Conservation (phyloP, 495 filamentous ascomycete genomes). For the Penicillium tannophilum region DNA sequence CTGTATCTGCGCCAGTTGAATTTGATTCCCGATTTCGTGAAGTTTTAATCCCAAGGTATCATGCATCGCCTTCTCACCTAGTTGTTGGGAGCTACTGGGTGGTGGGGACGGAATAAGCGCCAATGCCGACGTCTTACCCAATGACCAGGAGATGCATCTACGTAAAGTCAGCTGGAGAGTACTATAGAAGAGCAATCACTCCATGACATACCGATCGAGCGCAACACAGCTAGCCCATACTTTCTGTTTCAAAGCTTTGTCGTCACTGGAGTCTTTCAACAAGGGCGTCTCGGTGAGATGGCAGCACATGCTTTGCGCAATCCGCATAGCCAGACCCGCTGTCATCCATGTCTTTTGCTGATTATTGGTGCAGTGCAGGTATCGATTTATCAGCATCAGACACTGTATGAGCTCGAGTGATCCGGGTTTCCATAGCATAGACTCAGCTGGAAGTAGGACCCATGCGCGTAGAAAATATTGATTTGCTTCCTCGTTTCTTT, state of each 20-base stretch:
- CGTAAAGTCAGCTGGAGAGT: conserved; percentile 4
- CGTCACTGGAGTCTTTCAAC: conserved; percentile 6
- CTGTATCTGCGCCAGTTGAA: conserved; percentile 27
- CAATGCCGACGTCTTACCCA: conserved; percentile 23
- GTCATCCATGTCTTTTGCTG: conserved; percentile 36
- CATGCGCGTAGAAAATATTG: conserved; percentile 26
- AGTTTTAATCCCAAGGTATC: conserved; percentile 11
- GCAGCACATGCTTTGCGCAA: conserved; percentile 29
- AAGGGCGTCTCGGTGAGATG: conserved; percentile 13
- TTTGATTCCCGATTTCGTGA: conserved; percentile 27
- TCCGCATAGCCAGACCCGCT: conserved; percentile 29
- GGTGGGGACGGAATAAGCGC: conserved; percentile 15
- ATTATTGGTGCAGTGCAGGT: conserved; percentile 35
- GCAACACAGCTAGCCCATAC: conserved; percentile 27
- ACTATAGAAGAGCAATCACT: neutral
- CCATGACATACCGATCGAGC: conserved; percentile 22
- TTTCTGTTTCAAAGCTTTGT: conserved; percentile 17
- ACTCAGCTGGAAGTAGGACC: conserved; percentile 23
- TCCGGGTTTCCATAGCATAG: conserved; percentile 27
- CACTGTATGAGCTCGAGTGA: conserved; percentile 31
- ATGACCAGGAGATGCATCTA: conserved; percentile 31
- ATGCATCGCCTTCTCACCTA: neutral
- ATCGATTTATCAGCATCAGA: conserved; percentile 33
- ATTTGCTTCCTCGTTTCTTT: conserved; percentile 21
- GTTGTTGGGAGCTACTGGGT: neutral